Evolutionary conservation across 202 grass and related monocot species (phyloP), one percentile per base, ranked within the genome.

Genomic region (Schoenoplectus triqueter): DNA sequence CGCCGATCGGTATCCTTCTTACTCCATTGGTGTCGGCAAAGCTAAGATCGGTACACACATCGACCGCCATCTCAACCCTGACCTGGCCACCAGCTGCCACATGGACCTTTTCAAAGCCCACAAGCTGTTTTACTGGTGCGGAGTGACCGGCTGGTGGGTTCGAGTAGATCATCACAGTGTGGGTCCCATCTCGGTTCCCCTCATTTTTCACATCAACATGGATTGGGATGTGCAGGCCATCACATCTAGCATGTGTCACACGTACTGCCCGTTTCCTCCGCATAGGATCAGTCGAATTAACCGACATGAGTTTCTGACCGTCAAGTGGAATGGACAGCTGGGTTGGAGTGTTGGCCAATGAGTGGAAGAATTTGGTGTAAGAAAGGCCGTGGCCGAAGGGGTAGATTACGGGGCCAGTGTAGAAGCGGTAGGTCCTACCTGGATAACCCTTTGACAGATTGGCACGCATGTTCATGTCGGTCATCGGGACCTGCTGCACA

Each of bases 51-150:
- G 42, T 64, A 45, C 92, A 98, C 45, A 93, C 95, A 10, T 89
- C 87, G 15, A 98, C 17, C n/a, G 15, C 84, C 87, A 98, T 62
- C 72, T 86, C 57, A 22, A 95, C 92, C 7, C 88, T 82, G 11
- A 86, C 88, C 2, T 71, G 70, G 9, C 84, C 68, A 2, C 91
- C 89, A 7, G 92, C 87, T 0, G 66, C 39, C 63, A 95, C 80
- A 20, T 88, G 88, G 18, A 98, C 92, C 83, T 98, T 98, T 86
- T 98, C 91, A 51, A 98, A 98, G 11, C 88, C 92, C 68, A 95
- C 91, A 3, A 95, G 89, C 17, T 92, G 91, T 80, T 78, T 79
- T 2, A 15, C 82, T 0, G 95, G 80, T 21, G 91, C 89, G n/a
- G 80, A 88, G 54, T 80, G 61, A 1, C 15, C 69, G 0, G 51